Base-by-base conservation (phyloP, 306 rosid genomes). In the Citrullus amarus region DNA sequence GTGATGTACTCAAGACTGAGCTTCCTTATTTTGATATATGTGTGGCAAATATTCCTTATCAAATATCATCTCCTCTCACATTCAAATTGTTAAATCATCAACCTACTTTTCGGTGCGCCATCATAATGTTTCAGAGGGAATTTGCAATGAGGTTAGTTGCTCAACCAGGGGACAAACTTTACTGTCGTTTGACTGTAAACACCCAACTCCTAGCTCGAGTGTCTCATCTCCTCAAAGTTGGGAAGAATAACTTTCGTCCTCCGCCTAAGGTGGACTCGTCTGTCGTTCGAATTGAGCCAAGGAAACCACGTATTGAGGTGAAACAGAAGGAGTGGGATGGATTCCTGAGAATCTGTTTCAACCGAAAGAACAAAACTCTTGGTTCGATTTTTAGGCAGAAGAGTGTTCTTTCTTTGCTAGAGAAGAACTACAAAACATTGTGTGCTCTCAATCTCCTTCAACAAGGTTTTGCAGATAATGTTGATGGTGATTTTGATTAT, bases 211-310 rank as follows among this genome's bases (percentile, higher is more conserved):
- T 86, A n/a, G 85, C 98, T 16, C 88, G 94, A 75, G 87, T 94
- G 22, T 94, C 86, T 67, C 98, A 95, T 76, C 98, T 95, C 54
- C 95, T 95, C 14, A 95, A 95, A 85, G 98, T 95, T 46, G 98
- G 97, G 9, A 89, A 83, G 82, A 95, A 92, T 84, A 95, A 95
- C 79, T 94, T 94, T 70, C 92, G 97, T 10, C 97, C 96, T 60
- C 98, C 96, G 0, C 98, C 98, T 0, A 94, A 94, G 83, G 98
- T 94, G 11, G 96, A 95, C 85, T 95, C 98, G 15, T 92, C 97
- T 1, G 97, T 92, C 0, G 96, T 95, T 32, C 82, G 97, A 25
- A 92, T 92, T 30, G 98, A 95, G 87, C 97, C 98, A 2, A 82
- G 96, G 83, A 90, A 83, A 67, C 98, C 94, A 0, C 90, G 84